Conservation (phyloP, 129 eudicot species). For the Arctium lappa region DNA sequence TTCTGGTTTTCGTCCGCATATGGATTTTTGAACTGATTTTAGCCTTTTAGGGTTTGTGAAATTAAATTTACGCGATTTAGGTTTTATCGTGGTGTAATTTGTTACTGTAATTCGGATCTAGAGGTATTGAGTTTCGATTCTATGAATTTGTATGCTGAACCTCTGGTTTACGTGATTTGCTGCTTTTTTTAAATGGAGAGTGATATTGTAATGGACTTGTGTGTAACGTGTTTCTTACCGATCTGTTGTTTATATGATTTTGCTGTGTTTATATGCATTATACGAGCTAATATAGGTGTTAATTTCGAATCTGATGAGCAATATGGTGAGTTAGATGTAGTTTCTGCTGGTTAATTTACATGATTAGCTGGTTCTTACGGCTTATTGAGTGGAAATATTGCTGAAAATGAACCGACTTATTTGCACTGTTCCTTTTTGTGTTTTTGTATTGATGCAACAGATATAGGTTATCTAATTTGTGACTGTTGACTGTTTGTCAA, state of each 20-base stretch:
- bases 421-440: neutral
- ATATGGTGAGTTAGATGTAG: neutral
- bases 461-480: neutral
- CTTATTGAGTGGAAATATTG: neutral
- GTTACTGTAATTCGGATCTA: neutral
- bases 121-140: neutral
- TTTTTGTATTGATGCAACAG: neutral
- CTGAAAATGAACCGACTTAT: neutral
- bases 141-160: neutral
- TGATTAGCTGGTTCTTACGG: neutral
- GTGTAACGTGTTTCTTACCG: neutral
- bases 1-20: neutral
- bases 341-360: neutral
- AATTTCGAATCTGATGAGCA: slow-evolving; percentile 10
- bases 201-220: neutral
- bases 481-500: neutral
- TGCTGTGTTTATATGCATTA: neutral
- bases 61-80: neutral
- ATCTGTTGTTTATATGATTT: neutral
- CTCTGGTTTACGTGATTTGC: neutral
- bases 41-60: slow-evolving; percentile 14
- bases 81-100: neutral
- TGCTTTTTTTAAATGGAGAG: neutral
- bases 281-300: neutral
- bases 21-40: neutral